phyloP scores from a whole-genome alignment of 257 asterid species.

The Asclepias syriaca region DNA sequence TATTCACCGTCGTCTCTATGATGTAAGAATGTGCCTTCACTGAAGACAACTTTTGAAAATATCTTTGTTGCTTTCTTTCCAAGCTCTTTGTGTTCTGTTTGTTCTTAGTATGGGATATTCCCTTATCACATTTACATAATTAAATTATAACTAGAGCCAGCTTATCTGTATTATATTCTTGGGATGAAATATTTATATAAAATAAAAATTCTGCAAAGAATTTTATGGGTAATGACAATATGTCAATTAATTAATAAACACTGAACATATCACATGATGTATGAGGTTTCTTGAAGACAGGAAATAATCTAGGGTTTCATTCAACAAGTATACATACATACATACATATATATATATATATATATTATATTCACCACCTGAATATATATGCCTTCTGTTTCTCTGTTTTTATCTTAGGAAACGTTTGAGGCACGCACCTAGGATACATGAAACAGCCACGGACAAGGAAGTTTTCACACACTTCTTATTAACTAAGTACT shows the following conservation, averaged over 20 bases:
- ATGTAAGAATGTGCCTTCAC: conserved; percentile 14
- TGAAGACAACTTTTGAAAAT: conserved; percentile 15
- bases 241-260: background rate
- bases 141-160: too few species aligned
- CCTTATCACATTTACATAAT: conserved; percentile 8
- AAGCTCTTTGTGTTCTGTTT: conserved; percentile 26
- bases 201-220: background rate
- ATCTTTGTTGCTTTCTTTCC: conserved; percentile 20
- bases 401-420: background rate
- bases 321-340: background rate
- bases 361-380: conserved; percentile 3
- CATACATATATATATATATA: background rate
- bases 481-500: too few species aligned
- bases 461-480: too few species aligned
- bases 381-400: conserved; percentile 13
- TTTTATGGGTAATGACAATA: conserved; percentile 10
- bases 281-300: conserved; percentile 16
- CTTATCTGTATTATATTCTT: conserved; percentile 8
- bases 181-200: background rate
- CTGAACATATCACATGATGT: background rate
- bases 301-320: background rate
- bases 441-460: background rate
- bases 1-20: conserved; percentile 14
- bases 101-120: conserved; percentile 23
- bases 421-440: background rate